Conservation (phyloP, 306 rosid species). For the Dalbergia cultrata region DNA sequence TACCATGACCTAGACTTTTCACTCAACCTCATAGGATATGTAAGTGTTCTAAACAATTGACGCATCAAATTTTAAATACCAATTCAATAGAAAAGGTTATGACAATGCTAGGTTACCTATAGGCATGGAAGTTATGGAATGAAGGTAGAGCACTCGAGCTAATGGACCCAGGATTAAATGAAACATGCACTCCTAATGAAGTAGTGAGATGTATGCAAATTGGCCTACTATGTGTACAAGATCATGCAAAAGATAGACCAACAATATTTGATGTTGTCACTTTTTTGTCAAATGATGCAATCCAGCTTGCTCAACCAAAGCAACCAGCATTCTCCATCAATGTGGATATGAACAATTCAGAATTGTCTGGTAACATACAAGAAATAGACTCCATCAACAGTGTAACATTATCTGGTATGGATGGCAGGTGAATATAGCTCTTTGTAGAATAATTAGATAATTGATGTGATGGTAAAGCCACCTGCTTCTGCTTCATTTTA, state of each 20-base stretch:
- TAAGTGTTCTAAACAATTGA: neutral
- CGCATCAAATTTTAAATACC: neutral
- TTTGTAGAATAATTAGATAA: too few relatives aligned
- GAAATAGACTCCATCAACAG: constrained; percentile 35
- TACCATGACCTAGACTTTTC: neutral
- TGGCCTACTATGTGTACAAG: constrained; percentile 33
- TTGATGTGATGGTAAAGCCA: neutral
- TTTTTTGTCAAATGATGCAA: constrained; percentile 45
- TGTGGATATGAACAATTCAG: constrained; percentile 3
- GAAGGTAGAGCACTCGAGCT: constrained; percentile 29
- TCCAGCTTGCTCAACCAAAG: constrained; percentile 49
- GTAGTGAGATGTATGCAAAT: constrained; percentile 51
- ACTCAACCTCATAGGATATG: constrained; percentile 39
- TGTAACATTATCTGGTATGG: constrained; percentile 33
- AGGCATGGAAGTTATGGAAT: constrained; percentile 28
- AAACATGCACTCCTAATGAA: neutral
- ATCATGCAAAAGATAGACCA: constrained; percentile 50
- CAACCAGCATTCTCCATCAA: constrained; percentile 36
- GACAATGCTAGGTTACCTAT: neutral
- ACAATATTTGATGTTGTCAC: constrained; percentile 52
- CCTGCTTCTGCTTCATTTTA: neutral
- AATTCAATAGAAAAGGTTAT: neutral
- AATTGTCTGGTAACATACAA: neutral
- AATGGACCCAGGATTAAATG: constrained; percentile 8
- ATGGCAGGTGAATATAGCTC: constrained; percentile 25